phyloP scores from a whole-genome alignment of 495 filamentous ascomycete species.

The Penicillium coffeae region DNA sequence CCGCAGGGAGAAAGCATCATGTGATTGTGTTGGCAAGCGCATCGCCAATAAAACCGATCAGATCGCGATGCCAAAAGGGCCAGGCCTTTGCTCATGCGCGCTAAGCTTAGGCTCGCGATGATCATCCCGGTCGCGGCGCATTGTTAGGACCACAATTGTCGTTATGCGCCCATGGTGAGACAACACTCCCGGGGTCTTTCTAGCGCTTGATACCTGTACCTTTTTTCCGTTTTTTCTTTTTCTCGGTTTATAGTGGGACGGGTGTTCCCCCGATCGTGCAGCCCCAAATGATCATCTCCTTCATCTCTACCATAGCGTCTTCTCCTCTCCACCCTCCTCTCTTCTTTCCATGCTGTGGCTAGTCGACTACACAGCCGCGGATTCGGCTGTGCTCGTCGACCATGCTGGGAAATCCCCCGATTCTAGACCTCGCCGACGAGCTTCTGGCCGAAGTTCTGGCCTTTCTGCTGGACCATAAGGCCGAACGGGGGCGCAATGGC shows the following conservation, averaged over 20 bases:
- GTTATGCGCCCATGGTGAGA: constrained; percentile 25
- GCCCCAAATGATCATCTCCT: constrained; percentile 5
- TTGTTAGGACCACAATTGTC: constrained; percentile 22
- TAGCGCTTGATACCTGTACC: not conserved
- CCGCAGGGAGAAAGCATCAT: constrained; percentile 41
- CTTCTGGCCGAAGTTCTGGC: constrained; percentile 54
- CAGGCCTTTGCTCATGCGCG: constrained; percentile 14
- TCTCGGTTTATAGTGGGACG: constrained; percentile 7
- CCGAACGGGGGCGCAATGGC: not conserved
- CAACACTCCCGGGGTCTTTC: constrained; percentile 12
- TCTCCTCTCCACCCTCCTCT: constrained; percentile 10
- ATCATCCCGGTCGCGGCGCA: constrained; percentile 24
- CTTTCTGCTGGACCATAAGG: constrained; percentile 25
- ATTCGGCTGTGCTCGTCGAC: constrained; percentile 35
- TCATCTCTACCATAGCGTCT: constrained; percentile 5
- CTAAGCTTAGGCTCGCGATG: constrained; percentile 21
- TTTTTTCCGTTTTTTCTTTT: constrained; percentile 7
- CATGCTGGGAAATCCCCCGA: constrained; percentile 36
- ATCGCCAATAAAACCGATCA: constrained; percentile 21
- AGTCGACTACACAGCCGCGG: constrained; percentile 33
- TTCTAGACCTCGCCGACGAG: constrained; percentile 57
- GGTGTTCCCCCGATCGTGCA: constrained; percentile 6
- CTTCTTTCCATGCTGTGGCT: constrained; percentile 38
- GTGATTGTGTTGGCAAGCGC: constrained; percentile 28
- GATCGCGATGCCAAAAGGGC: constrained; percentile 13